A percentile compares a stretch with the other conserved stretches of the same genome.
Conservation (phyloP, 2,329 filamentous ascomycete genomes). For the Calonectria crousiana region DNA sequence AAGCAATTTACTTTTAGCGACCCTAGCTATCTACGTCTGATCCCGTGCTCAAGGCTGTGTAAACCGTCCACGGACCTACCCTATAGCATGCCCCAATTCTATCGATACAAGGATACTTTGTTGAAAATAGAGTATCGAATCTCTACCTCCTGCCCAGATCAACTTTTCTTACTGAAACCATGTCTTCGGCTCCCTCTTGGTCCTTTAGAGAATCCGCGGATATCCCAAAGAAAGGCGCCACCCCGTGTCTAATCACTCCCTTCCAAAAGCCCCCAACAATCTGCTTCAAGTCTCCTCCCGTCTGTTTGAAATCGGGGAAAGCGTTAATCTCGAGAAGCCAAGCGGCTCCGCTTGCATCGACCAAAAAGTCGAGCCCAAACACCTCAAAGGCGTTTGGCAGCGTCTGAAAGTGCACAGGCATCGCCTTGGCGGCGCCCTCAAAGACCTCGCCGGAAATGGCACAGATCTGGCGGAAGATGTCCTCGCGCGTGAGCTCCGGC, state of each 20-base stretch:
- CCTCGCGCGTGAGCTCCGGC: constrained; percentile 64
- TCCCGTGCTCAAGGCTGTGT: not conserved
- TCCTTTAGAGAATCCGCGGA: constrained; percentile 36
- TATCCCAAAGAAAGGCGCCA: constrained; percentile 74
- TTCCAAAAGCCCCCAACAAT: constrained; percentile 84
- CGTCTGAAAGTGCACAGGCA: constrained; percentile 93
- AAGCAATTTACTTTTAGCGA: constrained; percentile 13
- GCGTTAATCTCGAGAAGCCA: constrained; percentile 95
- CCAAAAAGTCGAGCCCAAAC: constrained; percentile 91
- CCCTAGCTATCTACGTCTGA: not conserved
- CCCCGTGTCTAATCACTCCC: constrained; percentile 75
- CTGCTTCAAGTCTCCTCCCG: constrained; percentile 80
- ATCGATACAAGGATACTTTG: not conserved
- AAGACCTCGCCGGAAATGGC: constrained; percentile 81
- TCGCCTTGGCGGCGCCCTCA: constrained; percentile 84
- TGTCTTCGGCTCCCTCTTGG: constrained; percentile 50
- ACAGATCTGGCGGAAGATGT: constrained; percentile 82
- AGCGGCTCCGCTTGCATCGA: constrained; percentile 72
- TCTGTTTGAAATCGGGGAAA: constrained; percentile 96
- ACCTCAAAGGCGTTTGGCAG: constrained; percentile 91
- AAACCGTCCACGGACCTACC: constrained; percentile 1
- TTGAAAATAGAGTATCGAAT: not conserved
- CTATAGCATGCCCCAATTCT: not conserved
- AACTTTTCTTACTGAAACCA: constrained; percentile 66
- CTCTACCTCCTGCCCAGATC: constrained; percentile 61